Evolutionary conservation across 768 basidiomycete species (phyloP).

Genomic region (Pholiota microspora): DNA sequence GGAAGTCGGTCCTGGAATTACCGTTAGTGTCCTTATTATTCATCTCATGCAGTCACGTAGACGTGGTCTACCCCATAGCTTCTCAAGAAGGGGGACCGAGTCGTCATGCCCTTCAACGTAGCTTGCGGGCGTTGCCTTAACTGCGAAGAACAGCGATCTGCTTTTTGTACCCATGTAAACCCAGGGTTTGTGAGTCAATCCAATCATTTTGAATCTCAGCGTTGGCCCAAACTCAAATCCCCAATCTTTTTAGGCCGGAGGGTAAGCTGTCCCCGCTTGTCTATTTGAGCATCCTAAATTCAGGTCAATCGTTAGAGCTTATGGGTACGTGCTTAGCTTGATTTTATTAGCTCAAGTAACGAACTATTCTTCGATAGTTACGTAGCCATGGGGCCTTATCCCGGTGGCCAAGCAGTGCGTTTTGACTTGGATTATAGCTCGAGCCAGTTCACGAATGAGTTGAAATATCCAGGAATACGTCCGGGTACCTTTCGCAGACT

Average conservation of each 20-base stretch:
- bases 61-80: conserved; percentile 27
- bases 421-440: neutral
- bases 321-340: conserved; percentile 33
- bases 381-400: conserved; percentile 57
- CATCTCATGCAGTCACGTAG: neutral
- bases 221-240: neutral
- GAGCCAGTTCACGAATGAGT: neutral
- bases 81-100: conserved; percentile 53
- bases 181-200: conserved; percentile 47
- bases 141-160: conserved; percentile 51
- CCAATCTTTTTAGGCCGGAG: conserved; percentile 36
- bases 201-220: neutral
- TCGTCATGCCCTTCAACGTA: conserved; percentile 63
- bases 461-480: conserved; percentile 43
- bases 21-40: conserved; percentile 25
- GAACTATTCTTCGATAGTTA: conserved; percentile 30
- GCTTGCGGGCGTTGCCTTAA: conserved; percentile 57
- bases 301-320: conserved; percentile 31
- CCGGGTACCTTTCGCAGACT: conserved; percentile 55
- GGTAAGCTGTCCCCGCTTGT: conserved; percentile 25
- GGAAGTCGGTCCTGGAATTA: conserved; percentile 45
- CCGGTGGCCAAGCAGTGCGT: conserved; percentile 49
- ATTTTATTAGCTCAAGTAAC: neutral
- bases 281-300: neutral
- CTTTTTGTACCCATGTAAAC: conserved; percentile 57